Percentiles rank a stretch among this genome's conserved stretches.
phyloP scores from a whole-genome alignment of 768 basidiomycete genomes.

The Leccinum variicolor region DNA sequence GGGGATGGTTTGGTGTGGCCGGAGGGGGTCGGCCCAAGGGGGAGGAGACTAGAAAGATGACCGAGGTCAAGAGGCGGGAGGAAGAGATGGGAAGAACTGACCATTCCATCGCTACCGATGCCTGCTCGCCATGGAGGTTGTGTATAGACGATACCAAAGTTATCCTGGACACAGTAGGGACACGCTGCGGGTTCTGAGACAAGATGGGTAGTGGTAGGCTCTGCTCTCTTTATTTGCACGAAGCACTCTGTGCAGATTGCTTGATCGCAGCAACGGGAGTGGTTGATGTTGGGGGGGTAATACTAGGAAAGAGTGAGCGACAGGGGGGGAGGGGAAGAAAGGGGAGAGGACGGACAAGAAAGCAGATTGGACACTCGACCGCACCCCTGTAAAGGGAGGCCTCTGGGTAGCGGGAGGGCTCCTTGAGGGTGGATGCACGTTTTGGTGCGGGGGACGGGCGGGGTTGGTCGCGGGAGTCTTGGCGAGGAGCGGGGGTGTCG shows the following conservation, averaged over 20 bases:
- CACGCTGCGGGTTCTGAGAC: constrained; percentile 97
- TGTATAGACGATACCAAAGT: constrained; percentile 90
- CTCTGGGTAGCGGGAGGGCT: constrained; percentile 63
- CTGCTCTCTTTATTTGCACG: constrained; percentile 95
- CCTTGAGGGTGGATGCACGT: constrained; percentile 58
- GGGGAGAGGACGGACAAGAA: constrained; percentile 64
- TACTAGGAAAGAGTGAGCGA: constrained; percentile 56
- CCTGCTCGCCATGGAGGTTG: constrained; percentile 81
- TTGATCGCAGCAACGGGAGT: constrained; percentile 97
- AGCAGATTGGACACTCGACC: constrained; percentile 96
- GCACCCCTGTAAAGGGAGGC: constrained; percentile 81
- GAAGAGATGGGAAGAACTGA: constrained; percentile 33
- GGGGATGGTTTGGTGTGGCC: constrained; percentile 38
- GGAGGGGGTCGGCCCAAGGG: constrained; percentile 53
- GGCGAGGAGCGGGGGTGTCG: constrained; percentile 33
- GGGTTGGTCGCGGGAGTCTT: constrained; percentile 26
- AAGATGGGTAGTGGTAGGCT: constrained; percentile 92
- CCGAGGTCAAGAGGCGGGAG: background rate
- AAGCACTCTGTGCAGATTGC: constrained; percentile 99
- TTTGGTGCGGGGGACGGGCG: constrained; percentile 39
- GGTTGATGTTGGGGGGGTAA: constrained; percentile 96
- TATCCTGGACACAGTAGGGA: constrained; percentile 96
- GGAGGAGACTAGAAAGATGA: constrained; percentile 34
- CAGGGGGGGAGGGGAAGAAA: constrained; percentile 3
- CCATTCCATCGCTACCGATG: constrained; percentile 70